These are phyloP conservation scores for Knufia fluminis DNA, from an alignment of 2,329 filamentous ascomycete genomes.

Conservation along the genomic window DNA sequence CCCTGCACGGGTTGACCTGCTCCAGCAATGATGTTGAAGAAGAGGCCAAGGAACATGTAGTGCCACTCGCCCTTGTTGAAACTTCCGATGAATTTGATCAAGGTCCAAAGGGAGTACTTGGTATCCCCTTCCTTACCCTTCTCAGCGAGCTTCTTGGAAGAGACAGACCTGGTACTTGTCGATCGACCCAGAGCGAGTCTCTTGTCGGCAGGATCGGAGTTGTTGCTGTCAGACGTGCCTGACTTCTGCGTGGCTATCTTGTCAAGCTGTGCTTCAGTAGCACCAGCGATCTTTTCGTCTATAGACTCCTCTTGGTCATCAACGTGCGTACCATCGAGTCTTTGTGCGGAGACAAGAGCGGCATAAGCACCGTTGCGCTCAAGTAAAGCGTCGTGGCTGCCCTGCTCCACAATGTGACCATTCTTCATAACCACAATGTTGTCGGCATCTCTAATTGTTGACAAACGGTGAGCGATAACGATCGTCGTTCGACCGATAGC, in stretches of 20 bases:
- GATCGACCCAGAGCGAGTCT: slow-evolving; percentile 31
- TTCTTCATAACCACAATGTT: slow-evolving; percentile 90
- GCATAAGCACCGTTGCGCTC: slow-evolving; percentile 64
- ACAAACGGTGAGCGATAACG: slow-evolving; percentile 88
- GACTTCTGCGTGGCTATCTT: slow-evolving; percentile 29
- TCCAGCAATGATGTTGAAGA: slow-evolving; percentile 68
- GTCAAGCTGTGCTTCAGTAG: slow-evolving; percentile 25
- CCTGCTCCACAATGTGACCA: slow-evolving; percentile 85
- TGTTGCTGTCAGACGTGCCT: slow-evolving; percentile 6
- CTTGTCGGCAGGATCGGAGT: slow-evolving; percentile 26
- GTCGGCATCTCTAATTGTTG: slow-evolving; percentile 86
- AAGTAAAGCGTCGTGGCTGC: slow-evolving; percentile 72
- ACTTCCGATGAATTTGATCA: slow-evolving; percentile 68
- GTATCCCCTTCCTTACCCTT: slow-evolving; percentile 41
- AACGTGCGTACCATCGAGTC: slow-evolving; percentile 54
- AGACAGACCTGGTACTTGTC: slow-evolving; percentile 48
- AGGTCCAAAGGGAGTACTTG: slow-evolving; percentile 61
- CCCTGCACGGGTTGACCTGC: slow-evolving; percentile 67
- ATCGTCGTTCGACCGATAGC: slow-evolving; percentile 85
- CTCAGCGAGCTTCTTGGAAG: slow-evolving; percentile 59
- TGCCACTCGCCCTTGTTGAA: slow-evolving; percentile 69
- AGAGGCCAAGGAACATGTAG: slow-evolving; percentile 62
- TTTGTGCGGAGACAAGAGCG: slow-evolving; percentile 79
- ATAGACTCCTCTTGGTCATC: slow-evolving; percentile 22
- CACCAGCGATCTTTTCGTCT: slow-evolving; percentile 20